A percentile compares a stretch with the other conserved stretches of the same genome.
phyloP scores from a whole-genome alignment of 768 basidiomycete species.

The Krasilnikovozyma curviuscula region DNA sequence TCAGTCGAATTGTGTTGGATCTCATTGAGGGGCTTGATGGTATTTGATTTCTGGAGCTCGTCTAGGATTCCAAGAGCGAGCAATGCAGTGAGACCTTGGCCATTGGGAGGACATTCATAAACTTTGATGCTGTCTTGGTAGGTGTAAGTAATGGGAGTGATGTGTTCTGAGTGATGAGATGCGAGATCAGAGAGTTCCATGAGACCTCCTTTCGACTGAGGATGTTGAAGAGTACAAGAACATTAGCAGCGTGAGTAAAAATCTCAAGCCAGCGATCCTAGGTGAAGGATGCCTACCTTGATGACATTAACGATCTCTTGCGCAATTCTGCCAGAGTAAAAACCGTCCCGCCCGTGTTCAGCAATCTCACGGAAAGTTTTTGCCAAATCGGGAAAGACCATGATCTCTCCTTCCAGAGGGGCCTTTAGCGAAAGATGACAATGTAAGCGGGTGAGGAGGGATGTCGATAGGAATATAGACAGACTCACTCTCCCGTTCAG shows the following conservation, averaged over 20 bases:
- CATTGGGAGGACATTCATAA: slow-evolving; percentile 93
- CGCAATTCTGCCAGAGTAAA: slow-evolving; percentile 80
- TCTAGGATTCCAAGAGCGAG: slow-evolving; percentile 86
- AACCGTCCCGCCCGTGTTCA: slow-evolving; percentile 69
- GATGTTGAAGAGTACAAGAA: too few species aligned
- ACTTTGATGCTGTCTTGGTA: slow-evolving; percentile 63
- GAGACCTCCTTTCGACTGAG: slow-evolving; percentile 73
- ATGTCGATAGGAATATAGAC: too few species aligned
- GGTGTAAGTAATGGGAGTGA: slow-evolving; percentile 80
- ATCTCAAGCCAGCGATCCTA: too few species aligned
- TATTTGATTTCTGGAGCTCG: slow-evolving; percentile 53
- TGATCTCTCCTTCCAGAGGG: slow-evolving; percentile 66
- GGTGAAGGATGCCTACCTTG: slow-evolving; percentile 14
- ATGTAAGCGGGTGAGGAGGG: too few species aligned
- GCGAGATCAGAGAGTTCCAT: slow-evolving; percentile 90
- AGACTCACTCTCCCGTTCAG: slow-evolving; percentile 56
- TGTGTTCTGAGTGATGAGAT: slow-evolving; percentile 51
- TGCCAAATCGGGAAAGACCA: slow-evolving; percentile 62
- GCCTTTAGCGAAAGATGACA: too few species aligned
- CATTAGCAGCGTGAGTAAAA: too few species aligned
- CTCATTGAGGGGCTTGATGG: too few species aligned
- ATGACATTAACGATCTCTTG: slow-evolving; percentile 57
- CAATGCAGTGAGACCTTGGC: slow-evolving; percentile 90
- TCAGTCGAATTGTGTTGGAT: slow-evolving; percentile 76
- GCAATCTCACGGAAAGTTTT: slow-evolving; percentile 63